phyloP scores from a whole-genome alignment of 2,329 filamentous ascomycete species.

The Calonectria pseudoreteaudii region DNA sequence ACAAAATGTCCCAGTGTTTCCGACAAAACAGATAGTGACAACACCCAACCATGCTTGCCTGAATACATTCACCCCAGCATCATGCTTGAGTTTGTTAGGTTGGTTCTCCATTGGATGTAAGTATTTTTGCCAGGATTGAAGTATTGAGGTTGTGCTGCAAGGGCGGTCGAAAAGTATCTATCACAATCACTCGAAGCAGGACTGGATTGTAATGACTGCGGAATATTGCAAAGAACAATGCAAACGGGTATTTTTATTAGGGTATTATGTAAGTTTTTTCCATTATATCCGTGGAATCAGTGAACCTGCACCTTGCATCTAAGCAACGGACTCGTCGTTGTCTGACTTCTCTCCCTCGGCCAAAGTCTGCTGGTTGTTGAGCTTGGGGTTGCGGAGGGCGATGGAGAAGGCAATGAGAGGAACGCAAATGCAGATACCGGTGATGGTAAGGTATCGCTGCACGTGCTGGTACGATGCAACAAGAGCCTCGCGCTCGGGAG shows the following conservation, averaged over 20 bases:
- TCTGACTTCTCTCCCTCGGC: slow-evolving; percentile 45
- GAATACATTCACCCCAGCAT: too few relatives aligned
- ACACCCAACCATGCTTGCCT: too few relatives aligned
- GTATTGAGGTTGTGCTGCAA: too few relatives aligned
- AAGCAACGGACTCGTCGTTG: not conserved
- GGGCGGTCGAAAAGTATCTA: too few relatives aligned
- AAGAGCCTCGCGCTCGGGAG: slow-evolving; percentile 56
- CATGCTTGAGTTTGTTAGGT: too few relatives aligned
- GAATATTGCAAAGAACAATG: not conserved
- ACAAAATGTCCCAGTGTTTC: too few relatives aligned
- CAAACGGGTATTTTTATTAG: slow-evolving; percentile 5
- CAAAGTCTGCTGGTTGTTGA: slow-evolving; percentile 59
- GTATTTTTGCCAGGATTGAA: too few relatives aligned
- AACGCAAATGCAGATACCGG: slow-evolving; percentile 61
- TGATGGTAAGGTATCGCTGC: slow-evolving; percentile 60
- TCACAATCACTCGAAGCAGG: too few relatives aligned
- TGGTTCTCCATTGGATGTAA: too few relatives aligned
- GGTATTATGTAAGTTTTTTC: not conserved
- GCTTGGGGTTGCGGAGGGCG: slow-evolving; percentile 57
- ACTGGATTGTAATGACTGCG: too few relatives aligned
- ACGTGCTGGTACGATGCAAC: slow-evolving; percentile 59
- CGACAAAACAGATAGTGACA: too few relatives aligned
- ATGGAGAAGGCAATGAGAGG: slow-evolving; percentile 60
- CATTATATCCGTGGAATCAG: not conserved
- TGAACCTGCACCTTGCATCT: not conserved